phyloP scores from a whole-genome alignment of 371 early-diverging fungal genomes.

The Dichotomocladium elegans region DNA sequence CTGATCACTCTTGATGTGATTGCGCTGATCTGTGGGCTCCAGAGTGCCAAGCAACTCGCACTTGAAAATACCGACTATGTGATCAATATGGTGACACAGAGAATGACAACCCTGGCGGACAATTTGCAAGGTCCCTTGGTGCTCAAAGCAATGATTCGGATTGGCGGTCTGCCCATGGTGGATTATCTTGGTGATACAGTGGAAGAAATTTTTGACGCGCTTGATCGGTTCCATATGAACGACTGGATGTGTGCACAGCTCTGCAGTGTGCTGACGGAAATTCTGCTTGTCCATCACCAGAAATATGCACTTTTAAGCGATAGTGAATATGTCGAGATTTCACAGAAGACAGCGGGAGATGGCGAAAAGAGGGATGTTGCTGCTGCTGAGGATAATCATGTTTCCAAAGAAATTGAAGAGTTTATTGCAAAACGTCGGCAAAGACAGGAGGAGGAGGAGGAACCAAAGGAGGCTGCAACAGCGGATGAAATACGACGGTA shows the following conservation, averaged over 20 bases:
- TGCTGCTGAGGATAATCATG: background rate
- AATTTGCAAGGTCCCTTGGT: slow-evolving; percentile 54
- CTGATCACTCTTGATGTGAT: slow-evolving; percentile 35
- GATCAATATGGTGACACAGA: slow-evolving; percentile 51
- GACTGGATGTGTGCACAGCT: slow-evolving; percentile 33
- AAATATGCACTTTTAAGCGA: background rate
- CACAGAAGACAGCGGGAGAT: background rate
- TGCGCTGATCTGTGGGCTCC: slow-evolving; percentile 26
- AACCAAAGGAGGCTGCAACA: slow-evolving; percentile 10
- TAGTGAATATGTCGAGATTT: too few species aligned
- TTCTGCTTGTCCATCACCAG: slow-evolving; percentile 22
- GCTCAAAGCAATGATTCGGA: slow-evolving; percentile 48
- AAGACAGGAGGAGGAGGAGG: background rate
- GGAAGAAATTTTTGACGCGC: slow-evolving; percentile 55
- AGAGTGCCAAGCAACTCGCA: slow-evolving; percentile 29
- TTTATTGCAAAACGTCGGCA: slow-evolving; percentile 12
- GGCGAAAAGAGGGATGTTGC: background rate
- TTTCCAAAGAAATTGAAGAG: slow-evolving; percentile 22
- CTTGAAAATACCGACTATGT: slow-evolving; percentile 63
- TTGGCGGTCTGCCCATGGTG: slow-evolving; percentile 43
- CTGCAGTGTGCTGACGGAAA: slow-evolving; percentile 37
- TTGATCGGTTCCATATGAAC: slow-evolving; percentile 44
- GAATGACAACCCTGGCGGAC: slow-evolving; percentile 34
- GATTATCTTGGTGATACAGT: slow-evolving; percentile 56
- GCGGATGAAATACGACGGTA: slow-evolving; percentile 46